phyloP scores from a whole-genome alignment of 2,329 filamentous ascomycete genomes.

The Fusarium concolor region DNA sequence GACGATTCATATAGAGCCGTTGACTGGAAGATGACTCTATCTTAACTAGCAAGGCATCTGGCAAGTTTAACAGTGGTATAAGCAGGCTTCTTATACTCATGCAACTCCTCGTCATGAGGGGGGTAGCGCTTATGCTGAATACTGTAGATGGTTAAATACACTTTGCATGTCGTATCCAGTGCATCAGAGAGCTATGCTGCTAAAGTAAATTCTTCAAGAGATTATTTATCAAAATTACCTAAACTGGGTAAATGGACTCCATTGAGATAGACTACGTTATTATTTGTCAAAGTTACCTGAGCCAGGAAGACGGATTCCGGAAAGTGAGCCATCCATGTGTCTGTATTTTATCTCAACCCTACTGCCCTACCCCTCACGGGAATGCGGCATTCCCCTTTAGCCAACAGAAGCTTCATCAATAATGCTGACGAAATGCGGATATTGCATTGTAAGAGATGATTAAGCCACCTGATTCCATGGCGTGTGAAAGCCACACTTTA shows the following conservation, averaged over 20 bases:
- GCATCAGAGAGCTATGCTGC: too few relatives aligned
- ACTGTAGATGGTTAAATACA: conserved; percentile 14
- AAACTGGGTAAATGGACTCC: too few relatives aligned
- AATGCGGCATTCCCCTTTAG: conserved; percentile 9
- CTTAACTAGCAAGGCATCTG: background rate
- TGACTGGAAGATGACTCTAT: background rate
- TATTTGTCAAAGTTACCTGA: too few relatives aligned
- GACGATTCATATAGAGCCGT: conserved; percentile 21
- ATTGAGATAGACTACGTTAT: too few relatives aligned
- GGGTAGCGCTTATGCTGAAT: conserved; percentile 13
- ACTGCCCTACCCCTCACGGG: conserved; percentile 41
- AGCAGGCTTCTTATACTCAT: conserved; percentile 4
- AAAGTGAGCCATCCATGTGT: too few relatives aligned
- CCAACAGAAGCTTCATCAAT: conserved; percentile 15
- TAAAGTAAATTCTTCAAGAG: too few relatives aligned
- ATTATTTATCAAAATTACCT: too few relatives aligned
- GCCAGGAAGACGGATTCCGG: too few relatives aligned
- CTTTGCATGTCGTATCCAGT: conserved; percentile 1
- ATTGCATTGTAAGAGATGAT: conserved; percentile 23
- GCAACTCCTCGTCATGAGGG: background rate
- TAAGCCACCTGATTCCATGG: conserved; percentile 32
- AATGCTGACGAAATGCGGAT: conserved; percentile 39
- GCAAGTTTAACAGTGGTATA: background rate
- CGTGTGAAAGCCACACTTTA: background rate
- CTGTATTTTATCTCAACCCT: background rate